Evolutionary conservation across 2,329 filamentous ascomycete genomes (phyloP), one percentile per base, ranked within the genome.

Genomic region (Fusarium pseudograminearum): DNA sequence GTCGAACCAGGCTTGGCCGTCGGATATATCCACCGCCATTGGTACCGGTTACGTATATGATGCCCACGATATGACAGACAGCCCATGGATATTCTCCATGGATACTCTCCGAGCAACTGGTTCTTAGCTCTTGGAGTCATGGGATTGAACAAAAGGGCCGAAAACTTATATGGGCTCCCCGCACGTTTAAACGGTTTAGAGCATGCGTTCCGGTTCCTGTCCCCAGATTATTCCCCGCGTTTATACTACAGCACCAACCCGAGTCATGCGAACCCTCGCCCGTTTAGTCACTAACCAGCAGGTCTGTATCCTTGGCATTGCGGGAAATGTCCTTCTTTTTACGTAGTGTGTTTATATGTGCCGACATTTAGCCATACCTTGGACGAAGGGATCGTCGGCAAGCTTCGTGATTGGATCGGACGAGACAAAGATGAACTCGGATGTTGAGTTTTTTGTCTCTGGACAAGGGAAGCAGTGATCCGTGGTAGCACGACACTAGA

Each of bases 171-270:
- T 38, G 33, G 33, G 20, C 26, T 67, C 66, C 61, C 66, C 66
- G 61, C 66, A 70, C 53, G 47, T 69, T 69, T 70, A 70, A 57
- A 44, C 55, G 55, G 47, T 42, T 65, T 65, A 46, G 60, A 57
- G 47, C 34, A n/a, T 66, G 48, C 61, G 22, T 38, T 38, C 34
- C 44, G 7, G 10, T 31, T 30, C 12, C 44, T 46, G 56, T 63
- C 66, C 66, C 66, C 66, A 67, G 66, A 67, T 67, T 62, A 62
- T 69, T 61, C 66, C 66, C 66, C 66, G 56, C 66, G 52, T 45
- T 40, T 40, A 22, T 20, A 8, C 12, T 57, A 22, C 22, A 45
- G 16, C 45, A 40, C 36, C 36, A 34, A 40, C 36, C 56, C 36
- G 28, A 38, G 53, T 64, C 50, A 64, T 57, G 57, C 34, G 22